phyloP scores from a whole-genome alignment of 768 basidiomycete species.

The Tulasnella sp. region DNA sequence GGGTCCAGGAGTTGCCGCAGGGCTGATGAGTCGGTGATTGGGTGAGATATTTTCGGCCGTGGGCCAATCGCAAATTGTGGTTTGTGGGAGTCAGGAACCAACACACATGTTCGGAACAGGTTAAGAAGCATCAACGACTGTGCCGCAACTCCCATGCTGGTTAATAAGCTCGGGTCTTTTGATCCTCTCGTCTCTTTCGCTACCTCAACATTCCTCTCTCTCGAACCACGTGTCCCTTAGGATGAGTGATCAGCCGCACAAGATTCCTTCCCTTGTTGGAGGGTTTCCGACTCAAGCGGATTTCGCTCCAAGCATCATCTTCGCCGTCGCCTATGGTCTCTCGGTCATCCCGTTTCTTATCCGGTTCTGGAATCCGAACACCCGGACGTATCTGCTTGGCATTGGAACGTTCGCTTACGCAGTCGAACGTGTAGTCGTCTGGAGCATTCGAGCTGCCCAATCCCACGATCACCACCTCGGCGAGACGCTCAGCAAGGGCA shows the following conservation, averaged over 20 bases:
- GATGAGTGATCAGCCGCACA: neutral
- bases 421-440: slow-evolving; percentile 42
- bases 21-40: neutral
- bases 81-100: neutral
- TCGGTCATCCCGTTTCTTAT: slow-evolving; percentile 48
- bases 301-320: slow-evolving; percentile 51
- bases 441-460: slow-evolving; percentile 2
- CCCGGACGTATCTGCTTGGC: slow-evolving; percentile 45
- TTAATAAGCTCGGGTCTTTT: neutral
- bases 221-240: neutral
- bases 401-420: slow-evolving; percentile 45
- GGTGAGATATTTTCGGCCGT: neutral
- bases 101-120: neutral
- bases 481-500: neutral
- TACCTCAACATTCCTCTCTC: neutral
- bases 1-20: neutral
- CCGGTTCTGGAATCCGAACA: slow-evolving; percentile 46
- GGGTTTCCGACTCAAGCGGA: slow-evolving; percentile 49
- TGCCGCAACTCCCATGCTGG: neutral
- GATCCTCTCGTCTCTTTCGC: neutral
- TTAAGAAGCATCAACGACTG: neutral
- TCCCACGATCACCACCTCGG: slow-evolving; percentile 23
- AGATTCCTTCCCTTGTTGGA: slow-evolving; percentile 51
- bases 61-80: neutral
- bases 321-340: slow-evolving; percentile 48